Base-by-base conservation (phyloP, 495 filamentous ascomycete species). In the Hypoxylon perforatum region DNA sequence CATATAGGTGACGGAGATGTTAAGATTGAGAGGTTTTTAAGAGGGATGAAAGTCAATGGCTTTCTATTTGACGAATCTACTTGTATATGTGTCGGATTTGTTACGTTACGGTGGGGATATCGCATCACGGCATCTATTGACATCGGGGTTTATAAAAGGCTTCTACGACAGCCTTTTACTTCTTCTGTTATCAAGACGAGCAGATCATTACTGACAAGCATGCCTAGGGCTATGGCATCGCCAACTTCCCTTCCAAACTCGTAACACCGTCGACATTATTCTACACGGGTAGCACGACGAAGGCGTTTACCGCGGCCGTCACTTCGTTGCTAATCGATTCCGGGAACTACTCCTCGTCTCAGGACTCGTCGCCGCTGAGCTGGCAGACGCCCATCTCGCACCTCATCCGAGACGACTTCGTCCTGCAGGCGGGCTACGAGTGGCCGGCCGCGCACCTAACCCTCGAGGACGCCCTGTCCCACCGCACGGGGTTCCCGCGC, bases 391-490 rank as follows among this genome's bases (percentile, higher is more conserved):
- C 82, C 6, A 65, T 88, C 19, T 61, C 77, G 15, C 65, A 76
- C 10, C 54, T 88, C 5, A 80, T 89, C 36, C 78, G 73, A 2
- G 81, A 83, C 10, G 85, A 87, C 63, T 89, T 89, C 61, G 77
- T 63, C 9, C 78, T 84, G 8, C 17, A 7, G 5, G 68, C 84
- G 0, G 67, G 72, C 1, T 74, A 87, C 58, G 74, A 73, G 3
- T 82, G 78, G 61, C 69, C 75, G 0, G 85, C 84, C 9, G 55
- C 54, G 28, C 79, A 84, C 65, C 70, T 81, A 5, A 86, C 81
- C 5, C 70, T 86, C 56, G 81, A 86, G 56, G 84, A 86, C 68
- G 76, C 78, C 11, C 73, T 83, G 12, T 81, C 80, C 23, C 83
- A 86, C 70, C 80, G 81, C 48, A 77, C 80, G 25, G 85, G 81